Evolutionary conservation across 2,329 filamentous ascomycete species (phyloP), one percentile per base, ranked within the genome.

Genomic region (Parasarocladium wereldwijsianum): DNA sequence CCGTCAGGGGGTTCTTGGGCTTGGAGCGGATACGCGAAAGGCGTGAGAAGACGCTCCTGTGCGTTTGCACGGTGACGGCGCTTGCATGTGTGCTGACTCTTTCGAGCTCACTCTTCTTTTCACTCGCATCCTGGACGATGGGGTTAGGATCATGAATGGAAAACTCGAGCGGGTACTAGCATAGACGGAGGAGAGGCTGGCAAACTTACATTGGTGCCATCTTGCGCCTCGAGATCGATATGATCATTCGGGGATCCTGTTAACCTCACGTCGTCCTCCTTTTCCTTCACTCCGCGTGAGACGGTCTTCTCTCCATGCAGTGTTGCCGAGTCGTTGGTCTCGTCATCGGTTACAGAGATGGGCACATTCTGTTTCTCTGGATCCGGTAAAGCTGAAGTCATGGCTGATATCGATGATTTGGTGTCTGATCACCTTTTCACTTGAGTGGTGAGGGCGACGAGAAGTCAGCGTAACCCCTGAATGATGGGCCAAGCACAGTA

Each of bases 1-100:
- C 41, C 4, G 29, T 13, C 15, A 57, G 41, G 11, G 43, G 43
- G 5, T 50, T 50, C 21, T 28, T 33, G 3, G 36, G 18, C 13
- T 21, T 28, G 6, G 31, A 40, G 29, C 40, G 40, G 17, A 33
- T 37, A 4, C 38, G 40, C 6, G 44, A 48, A 9, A 47, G 38
- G 4, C 38, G 36, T 20, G 33, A 43, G 26, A 44, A 35, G 11
- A 43, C 37, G 31, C 40, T 49, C 26, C 37, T 32, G 13, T 39
- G 40, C 4, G 40, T 45, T 22, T 35, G 39, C 15, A 40, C 44
- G 26, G 29, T 34, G 12, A 36, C 36, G 5, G 42, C 38, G 14
- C 22, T 26, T 5, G n/a, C 32, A 13, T 29, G 33, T 1, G 36
- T 43, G 16, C 38, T 38, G 11, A 35, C 20, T n/a, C 36, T 40